Evolutionary conservation across 2,329 filamentous ascomycete species (phyloP).

Genomic region (Zymoseptoria tritici): DNA sequence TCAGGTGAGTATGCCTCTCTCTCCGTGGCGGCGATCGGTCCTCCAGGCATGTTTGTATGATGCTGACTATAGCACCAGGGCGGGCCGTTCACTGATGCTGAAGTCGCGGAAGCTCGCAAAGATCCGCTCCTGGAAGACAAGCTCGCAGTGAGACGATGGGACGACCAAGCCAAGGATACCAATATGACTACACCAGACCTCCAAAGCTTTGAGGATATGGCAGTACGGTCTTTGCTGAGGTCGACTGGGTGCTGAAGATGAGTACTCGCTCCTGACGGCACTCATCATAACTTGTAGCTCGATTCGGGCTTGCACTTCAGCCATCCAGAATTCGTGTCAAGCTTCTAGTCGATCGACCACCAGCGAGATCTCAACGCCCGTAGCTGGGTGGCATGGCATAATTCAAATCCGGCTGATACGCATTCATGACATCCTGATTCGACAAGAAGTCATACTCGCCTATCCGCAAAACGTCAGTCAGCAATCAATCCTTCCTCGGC

Average conservation of each 20-base stretch:
- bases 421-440: conserved; percentile 19
- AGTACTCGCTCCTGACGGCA: neutral
- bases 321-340: neutral
- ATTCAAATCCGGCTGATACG: conserved; percentile 20
- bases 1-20: conserved; percentile 19
- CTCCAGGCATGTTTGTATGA: neutral
- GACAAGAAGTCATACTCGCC: conserved; percentile 26
- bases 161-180: conserved; percentile 32
- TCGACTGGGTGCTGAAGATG: neutral
- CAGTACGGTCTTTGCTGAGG: conserved; percentile 9
- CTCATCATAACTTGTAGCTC: neutral
- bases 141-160: conserved; percentile 32
- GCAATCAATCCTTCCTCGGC: neutral
- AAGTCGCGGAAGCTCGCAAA: conserved; percentile 26
- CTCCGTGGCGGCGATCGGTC: neutral
- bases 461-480: neutral
- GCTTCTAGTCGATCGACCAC: neutral
- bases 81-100: conserved; percentile 28
- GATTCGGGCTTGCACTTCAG: no score
- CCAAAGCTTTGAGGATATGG: conserved; percentile 9
- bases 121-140: conserved; percentile 32
- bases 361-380: neutral
- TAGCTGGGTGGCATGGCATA: conserved; percentile 16
- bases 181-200: conserved; percentile 15
- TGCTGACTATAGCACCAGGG: conserved; percentile 15